Percentiles rank a stretch among this genome's conserved stretches.
These are phyloP conservation scores for Meripilus lineatus DNA, from an alignment of 1,284 basidiomycete species.

Conservation along the genomic window DNA sequence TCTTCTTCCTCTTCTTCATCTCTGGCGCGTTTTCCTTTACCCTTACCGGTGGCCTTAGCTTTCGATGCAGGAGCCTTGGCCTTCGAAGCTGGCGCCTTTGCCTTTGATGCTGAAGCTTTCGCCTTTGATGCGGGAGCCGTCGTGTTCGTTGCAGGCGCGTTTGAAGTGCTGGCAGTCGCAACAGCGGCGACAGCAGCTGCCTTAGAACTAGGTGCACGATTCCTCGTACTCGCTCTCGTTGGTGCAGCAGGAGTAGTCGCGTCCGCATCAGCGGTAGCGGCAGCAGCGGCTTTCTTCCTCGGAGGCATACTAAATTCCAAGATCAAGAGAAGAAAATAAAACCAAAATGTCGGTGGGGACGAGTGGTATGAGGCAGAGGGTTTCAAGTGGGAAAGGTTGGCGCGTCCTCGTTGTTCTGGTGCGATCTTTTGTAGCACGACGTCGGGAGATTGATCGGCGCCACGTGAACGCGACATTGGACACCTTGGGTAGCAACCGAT, in stretches of 20 bases:
- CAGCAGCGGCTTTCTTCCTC: slow-evolving; percentile 9
- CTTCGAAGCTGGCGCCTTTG: slow-evolving; percentile 21
- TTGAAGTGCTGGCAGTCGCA: slow-evolving; percentile 3
- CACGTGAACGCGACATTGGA: not conserved
- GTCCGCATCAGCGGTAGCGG: slow-evolving; percentile 13
- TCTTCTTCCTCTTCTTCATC: slow-evolving; percentile 23
- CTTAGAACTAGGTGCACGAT: slow-evolving; percentile 4
- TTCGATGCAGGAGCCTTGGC: slow-evolving; percentile 19
- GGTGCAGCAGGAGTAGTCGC: slow-evolving; percentile 10
- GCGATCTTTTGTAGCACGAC: not conserved
- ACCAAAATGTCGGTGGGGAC: not conserved
- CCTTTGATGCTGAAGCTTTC: slow-evolving; percentile 14
- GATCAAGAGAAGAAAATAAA: not conserved
- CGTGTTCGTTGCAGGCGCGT: slow-evolving; percentile 16
- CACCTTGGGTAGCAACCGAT: too few species aligned
- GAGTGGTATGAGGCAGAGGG: not conserved
- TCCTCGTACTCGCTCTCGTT: slow-evolving; percentile 4
- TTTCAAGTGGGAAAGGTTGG: not conserved
- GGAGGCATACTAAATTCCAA: slow-evolving; percentile 3
- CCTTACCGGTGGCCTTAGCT: slow-evolving; percentile 11
- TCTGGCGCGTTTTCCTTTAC: slow-evolving; percentile 23
- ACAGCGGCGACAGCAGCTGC: slow-evolving; percentile 11
- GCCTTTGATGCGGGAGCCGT: slow-evolving; percentile 17
- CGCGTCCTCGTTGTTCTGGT: not conserved
- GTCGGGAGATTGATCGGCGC: not conserved